Conservation (phyloP, 148 eudicot species). For the Gaultheria prostrata region DNA sequence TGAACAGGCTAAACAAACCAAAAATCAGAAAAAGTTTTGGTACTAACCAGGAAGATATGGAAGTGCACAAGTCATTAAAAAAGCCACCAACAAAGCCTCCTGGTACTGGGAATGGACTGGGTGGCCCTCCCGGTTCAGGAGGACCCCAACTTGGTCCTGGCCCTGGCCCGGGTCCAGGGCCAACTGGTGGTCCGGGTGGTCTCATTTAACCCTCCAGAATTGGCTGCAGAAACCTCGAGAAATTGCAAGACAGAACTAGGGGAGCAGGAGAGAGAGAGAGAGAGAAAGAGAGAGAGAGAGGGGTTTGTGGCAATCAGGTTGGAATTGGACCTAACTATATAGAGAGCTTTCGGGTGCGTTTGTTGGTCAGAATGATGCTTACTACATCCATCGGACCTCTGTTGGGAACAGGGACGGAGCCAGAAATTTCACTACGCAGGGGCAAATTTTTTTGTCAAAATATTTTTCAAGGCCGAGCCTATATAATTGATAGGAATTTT, state of each 20-base stretch:
- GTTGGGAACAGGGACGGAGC: not conserved
- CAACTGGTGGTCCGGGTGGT: constrained; percentile 19
- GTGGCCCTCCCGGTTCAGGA: constrained; percentile 1
- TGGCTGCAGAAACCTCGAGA: not conserved
- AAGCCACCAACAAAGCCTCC: constrained; percentile 19
- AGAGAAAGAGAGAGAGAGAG: not conserved
- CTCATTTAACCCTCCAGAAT: constrained; percentile 12
- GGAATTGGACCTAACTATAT: not conserved
- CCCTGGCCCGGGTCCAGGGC: not conserved
- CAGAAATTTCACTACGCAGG: no score
- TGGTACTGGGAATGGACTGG: not conserved
- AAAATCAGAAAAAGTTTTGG: not conserved
- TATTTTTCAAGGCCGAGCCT: no score
- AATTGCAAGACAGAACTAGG: not conserved
- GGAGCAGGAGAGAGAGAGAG: not conserved
- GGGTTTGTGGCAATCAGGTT: not conserved
- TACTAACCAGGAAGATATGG: constrained; percentile 37
- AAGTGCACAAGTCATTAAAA: constrained; percentile 24
- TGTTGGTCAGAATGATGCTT: not conserved
- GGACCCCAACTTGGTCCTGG: constrained; percentile 11
- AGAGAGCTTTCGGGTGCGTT: not conserved
- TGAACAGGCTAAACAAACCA: not conserved
- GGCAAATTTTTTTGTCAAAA: no score
- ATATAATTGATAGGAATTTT: no score
- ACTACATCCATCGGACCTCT: no score